Evolutionary conservation across 495 filamentous ascomycete genomes (phyloP).

Genomic region (Podospora anserina): DNA sequence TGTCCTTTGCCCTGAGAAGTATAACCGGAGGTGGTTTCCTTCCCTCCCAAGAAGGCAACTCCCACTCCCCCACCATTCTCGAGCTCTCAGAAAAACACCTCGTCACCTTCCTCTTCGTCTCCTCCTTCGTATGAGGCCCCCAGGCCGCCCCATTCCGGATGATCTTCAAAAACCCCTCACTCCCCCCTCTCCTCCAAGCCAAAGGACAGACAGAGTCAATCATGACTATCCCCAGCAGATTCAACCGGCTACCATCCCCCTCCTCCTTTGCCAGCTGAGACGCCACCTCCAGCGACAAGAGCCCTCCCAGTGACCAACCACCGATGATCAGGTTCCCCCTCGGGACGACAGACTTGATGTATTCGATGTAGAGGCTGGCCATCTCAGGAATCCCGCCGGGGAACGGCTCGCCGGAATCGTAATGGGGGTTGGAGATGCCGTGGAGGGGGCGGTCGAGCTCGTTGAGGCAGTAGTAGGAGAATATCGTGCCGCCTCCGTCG

Average conservation of each 20-base stretch:
- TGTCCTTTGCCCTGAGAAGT: constrained; percentile 37
- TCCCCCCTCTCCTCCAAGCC: not conserved
- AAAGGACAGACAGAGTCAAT: constrained; percentile 43
- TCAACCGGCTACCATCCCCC: constrained; percentile 8
- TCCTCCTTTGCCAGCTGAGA: constrained; percentile 31
- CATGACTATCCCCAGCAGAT: constrained; percentile 42
- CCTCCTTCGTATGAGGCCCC: constrained; percentile 33
- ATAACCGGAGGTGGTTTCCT: constrained; percentile 33
- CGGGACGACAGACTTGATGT: constrained; percentile 33
- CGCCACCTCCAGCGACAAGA: constrained; percentile 42
- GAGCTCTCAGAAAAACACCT: constrained; percentile 37
- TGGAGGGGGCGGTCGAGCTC: constrained; percentile 33
- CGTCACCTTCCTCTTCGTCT: constrained; percentile 36
- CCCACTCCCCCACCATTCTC: constrained; percentile 38
- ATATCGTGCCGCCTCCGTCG: constrained; percentile 44
- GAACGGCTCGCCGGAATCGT: constrained; percentile 26
- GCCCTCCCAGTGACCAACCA: constrained; percentile 48
- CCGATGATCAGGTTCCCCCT: constrained; percentile 33
- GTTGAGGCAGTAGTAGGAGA: constrained; percentile 39
- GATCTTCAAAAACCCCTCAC: constrained; percentile 9
- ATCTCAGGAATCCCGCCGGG: constrained; percentile 38
- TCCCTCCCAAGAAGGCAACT: constrained; percentile 33
- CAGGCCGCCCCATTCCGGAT: constrained; percentile 28
- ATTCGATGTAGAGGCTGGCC: constrained; percentile 32
- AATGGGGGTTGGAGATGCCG: constrained; percentile 40